Evolutionary conservation across 2,329 filamentous ascomycete species (phyloP).

Genomic region (Sporothrix luriei): DNA sequence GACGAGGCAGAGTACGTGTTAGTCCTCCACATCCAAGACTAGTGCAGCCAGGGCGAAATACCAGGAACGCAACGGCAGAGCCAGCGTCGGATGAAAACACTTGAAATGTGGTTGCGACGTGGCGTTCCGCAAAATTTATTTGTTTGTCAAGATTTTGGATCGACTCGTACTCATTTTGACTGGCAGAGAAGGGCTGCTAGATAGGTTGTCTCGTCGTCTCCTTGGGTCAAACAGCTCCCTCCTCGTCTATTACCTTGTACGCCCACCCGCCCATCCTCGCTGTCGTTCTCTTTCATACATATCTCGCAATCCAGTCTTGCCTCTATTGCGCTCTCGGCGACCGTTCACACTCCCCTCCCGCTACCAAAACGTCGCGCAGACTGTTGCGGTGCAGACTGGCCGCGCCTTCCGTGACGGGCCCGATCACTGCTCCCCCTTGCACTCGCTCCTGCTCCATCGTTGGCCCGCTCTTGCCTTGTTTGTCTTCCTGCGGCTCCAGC

Average conservation of each 20-base stretch:
- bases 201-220: neutral
- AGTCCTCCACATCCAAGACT: conserved; percentile 22
- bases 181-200: no score
- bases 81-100: neutral
- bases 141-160: no score
- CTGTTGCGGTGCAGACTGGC: neutral
- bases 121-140: neutral
- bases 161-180: no score
- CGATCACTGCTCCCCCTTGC: conserved; percentile 15
- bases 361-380: conserved; percentile 9
- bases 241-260: neutral
- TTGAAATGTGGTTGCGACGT: neutral
- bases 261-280: neutral
- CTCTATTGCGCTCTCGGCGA: neutral
- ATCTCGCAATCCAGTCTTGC: conserved; percentile 6
- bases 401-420: conserved; percentile 24
- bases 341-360: neutral
- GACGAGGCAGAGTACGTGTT: conserved; percentile 30
- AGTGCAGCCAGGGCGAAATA: conserved; percentile 16
- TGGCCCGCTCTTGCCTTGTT: conserved; percentile 25
- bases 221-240: neutral
- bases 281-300: conserved; percentile 2
- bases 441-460: neutral
- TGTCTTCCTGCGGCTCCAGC: conserved; percentile 10
- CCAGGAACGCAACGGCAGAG: neutral